These are phyloP conservation scores for Lentinula detonsa DNA, from an alignment of 768 basidiomycete genomes.

Conservation along the genomic window DNA sequence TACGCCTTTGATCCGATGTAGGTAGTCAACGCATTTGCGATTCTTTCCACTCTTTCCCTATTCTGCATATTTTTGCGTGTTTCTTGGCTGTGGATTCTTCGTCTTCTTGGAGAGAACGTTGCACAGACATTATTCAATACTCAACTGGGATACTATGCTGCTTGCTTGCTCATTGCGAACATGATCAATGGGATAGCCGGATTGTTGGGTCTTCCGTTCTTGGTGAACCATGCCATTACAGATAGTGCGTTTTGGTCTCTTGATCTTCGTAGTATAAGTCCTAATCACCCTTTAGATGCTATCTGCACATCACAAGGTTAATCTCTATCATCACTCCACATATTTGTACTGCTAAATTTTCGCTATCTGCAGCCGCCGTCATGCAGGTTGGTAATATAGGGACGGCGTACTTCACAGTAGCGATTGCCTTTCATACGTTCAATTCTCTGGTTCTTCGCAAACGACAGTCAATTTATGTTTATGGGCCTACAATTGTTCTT, in stretches of 20 bases:
- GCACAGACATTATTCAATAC: constrained; percentile 55
- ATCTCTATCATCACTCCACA: background rate
- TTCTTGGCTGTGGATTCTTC: constrained; percentile 37
- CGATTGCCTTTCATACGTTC: constrained; percentile 65
- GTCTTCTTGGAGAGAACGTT: constrained; percentile 20
- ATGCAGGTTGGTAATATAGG: constrained; percentile 60
- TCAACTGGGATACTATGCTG: constrained; percentile 65
- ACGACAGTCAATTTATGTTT: constrained; percentile 45
- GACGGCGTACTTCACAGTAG: constrained; percentile 57
- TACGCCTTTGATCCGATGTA: constrained; percentile 10
- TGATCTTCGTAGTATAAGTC: background rate
- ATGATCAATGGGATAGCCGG: constrained; percentile 47
- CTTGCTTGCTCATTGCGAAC: constrained; percentile 56
- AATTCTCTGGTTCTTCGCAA: constrained; percentile 54
- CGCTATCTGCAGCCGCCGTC: constrained; percentile 34
- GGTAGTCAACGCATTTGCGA: constrained; percentile 48
- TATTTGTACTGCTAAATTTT: background rate
- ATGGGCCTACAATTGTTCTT: constrained; percentile 29
- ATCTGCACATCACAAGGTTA: constrained; percentile 59
- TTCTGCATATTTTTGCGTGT: constrained; percentile 42
- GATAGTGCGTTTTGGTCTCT: constrained; percentile 32
- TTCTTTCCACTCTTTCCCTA: constrained; percentile 49
- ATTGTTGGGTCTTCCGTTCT: constrained; percentile 48
- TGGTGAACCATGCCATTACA: constrained; percentile 34
- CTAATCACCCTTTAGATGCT: constrained; percentile 24